Evolutionary conservation across 441 rosid species (phyloP).

Genomic region (Populus trichocarpa): DNA sequence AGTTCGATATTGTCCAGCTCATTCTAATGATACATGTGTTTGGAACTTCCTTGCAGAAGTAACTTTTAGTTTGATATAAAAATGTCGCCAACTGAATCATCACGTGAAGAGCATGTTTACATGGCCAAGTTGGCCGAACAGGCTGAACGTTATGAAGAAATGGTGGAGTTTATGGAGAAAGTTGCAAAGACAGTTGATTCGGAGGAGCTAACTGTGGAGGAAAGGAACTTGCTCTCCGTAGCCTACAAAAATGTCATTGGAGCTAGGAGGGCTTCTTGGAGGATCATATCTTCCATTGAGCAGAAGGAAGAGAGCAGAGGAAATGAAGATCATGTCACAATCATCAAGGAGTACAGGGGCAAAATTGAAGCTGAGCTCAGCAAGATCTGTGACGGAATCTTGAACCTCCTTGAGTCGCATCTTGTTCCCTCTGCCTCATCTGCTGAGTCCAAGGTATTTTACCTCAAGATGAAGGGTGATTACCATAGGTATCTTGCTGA

Average conservation of each 20-base stretch:
- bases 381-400: constrained; percentile 89
- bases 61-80: constrained; percentile 20
- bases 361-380: constrained; percentile 85
- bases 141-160: constrained; percentile 94
- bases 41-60: constrained; percentile 1
- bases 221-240: constrained; percentile 89
- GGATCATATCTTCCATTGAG: constrained; percentile 95
- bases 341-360: constrained; percentile 84
- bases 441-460: constrained; percentile 94
- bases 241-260: constrained; percentile 98
- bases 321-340: constrained; percentile 68
- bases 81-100: constrained; percentile 59
- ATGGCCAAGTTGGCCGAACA: constrained; percentile 97
- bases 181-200: constrained; percentile 77
- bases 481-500: constrained; percentile 92
- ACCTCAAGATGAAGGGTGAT: constrained; percentile 97
- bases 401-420: constrained; percentile 81
- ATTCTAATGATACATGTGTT: constrained; percentile 1
- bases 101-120: constrained; percentile 87
- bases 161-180: constrained; percentile 97
- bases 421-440: constrained; percentile 78
- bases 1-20: not conserved
- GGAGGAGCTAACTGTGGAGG: constrained; percentile 92
- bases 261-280: constrained; percentile 97
- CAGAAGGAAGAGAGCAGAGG: constrained; percentile 98